These are phyloP conservation scores for Fusarium avenaceum DNA, from an alignment of 2,329 filamentous ascomycete species.

Conservation along the genomic window DNA sequence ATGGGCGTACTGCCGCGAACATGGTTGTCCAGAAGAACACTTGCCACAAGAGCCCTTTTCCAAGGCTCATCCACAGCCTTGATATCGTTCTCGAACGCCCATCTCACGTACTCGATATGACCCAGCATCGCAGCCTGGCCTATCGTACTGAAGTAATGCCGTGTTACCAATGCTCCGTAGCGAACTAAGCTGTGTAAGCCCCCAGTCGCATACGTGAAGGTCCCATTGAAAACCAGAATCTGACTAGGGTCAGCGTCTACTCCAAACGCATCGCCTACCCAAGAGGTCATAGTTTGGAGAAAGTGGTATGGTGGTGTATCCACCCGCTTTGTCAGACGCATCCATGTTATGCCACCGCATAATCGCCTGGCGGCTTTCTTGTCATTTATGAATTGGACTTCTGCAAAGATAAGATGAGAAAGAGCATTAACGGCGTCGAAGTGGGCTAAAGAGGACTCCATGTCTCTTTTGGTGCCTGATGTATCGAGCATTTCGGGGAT, in stretches of 20 bases:
- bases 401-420: neutral
- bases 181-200: neutral
- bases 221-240: neutral
- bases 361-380: neutral
- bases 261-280: neutral
- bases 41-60: neutral
- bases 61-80: neutral
- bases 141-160: neutral
- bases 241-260: neutral
- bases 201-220: neutral
- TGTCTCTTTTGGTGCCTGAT: neutral
- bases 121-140: neutral
- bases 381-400: neutral
- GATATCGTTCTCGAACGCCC: neutral
- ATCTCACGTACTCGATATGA: neutral
- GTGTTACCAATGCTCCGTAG: neutral
- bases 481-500: constrained; percentile 3
- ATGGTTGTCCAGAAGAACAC: neutral
- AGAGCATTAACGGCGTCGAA: neutral
- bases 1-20: neutral
- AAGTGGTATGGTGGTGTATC: neutral
- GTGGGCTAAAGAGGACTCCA: neutral
- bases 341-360: neutral
- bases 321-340: neutral
- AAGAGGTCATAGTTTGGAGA: neutral